A percentile compares a stretch with the other conserved stretches of the same genome.
These are phyloP conservation scores for Bacidia gigantensis DNA, from an alignment of 495 filamentous ascomycete genomes.

Conservation along the genomic window DNA sequence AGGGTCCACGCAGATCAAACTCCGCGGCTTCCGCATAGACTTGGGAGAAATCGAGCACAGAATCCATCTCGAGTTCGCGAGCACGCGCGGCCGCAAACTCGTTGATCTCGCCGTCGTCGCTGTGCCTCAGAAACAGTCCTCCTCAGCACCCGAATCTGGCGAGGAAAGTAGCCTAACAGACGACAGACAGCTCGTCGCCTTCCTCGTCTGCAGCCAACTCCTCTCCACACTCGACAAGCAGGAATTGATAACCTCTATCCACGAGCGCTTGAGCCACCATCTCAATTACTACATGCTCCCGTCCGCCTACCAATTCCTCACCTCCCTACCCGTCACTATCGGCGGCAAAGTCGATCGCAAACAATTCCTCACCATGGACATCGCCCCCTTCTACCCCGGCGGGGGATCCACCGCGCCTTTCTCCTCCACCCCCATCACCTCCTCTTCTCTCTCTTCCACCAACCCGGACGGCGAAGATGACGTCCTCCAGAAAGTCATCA, in stretches of 20 bases:
- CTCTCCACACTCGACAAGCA: slow-evolving; percentile 9
- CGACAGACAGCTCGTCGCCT: slow-evolving; percentile 18
- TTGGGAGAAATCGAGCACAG: slow-evolving; percentile 55
- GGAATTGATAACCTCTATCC: slow-evolving; percentile 9
- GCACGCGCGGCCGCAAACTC: slow-evolving; percentile 5
- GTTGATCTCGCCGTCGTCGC: slow-evolving; percentile 12
- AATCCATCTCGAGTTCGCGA: slow-evolving; percentile 9
- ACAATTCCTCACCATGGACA: slow-evolving; percentile 12
- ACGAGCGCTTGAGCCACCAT: slow-evolving; percentile 13
- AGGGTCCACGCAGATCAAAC: slow-evolving; percentile 62
- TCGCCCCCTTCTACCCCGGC: slow-evolving; percentile 16
- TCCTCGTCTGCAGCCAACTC: slow-evolving; percentile 10
- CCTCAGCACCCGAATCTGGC: background rate
- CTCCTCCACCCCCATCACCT: background rate
- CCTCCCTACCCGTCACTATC: slow-evolving; percentile 19
- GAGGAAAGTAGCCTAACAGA: slow-evolving; percentile 8
- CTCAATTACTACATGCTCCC: slow-evolving; percentile 23
- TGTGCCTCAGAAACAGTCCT: background rate
- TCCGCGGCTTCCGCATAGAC: slow-evolving; percentile 67
- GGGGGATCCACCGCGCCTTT: background rate
- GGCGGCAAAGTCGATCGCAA: slow-evolving; percentile 21
- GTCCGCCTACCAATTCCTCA: slow-evolving; percentile 20
- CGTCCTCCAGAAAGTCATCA: slow-evolving; percentile 9
- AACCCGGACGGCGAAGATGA: background rate
- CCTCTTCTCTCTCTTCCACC: background rate